phyloP scores from a whole-genome alignment of 352 stramenopile species.

The Phytophthora hibernalis region DNA sequence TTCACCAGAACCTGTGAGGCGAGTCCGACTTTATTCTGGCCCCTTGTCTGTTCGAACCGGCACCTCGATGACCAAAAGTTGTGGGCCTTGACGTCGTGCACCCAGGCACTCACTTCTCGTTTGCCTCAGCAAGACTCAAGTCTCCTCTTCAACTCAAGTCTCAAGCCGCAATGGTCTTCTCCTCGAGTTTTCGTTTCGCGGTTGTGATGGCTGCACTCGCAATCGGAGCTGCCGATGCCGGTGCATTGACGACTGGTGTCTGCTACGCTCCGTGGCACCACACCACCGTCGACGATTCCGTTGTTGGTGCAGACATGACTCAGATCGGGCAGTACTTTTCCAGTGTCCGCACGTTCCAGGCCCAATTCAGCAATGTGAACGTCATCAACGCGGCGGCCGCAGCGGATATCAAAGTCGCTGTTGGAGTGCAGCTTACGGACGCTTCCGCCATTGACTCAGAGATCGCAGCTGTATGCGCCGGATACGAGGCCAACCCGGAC shows the following conservation, averaged over 20 bases:
- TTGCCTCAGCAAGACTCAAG: constrained; percentile 17
- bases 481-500: constrained; percentile 45
- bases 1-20: constrained; percentile 26
- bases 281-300: constrained; percentile 36
- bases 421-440: constrained; percentile 71
- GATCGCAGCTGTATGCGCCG: constrained; percentile 64
- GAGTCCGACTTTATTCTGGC: constrained; percentile 32
- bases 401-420: constrained; percentile 61
- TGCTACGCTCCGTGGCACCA: constrained; percentile 83
- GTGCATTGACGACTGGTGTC: constrained; percentile 41
- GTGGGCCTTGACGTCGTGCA: neutral
- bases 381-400: constrained; percentile 48
- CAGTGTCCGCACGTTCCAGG: constrained; percentile 76
- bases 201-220: constrained; percentile 17
- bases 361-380: constrained; percentile 66
- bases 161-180: constrained; percentile 30
- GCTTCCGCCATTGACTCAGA: constrained; percentile 44
- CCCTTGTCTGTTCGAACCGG: constrained; percentile 10
- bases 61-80: neutral
- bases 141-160: neutral
- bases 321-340: constrained; percentile 61
- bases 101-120: constrained; percentile 28
- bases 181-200: constrained; percentile 9
- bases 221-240: constrained; percentile 14
- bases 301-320: constrained; percentile 47